Evolutionary conservation across 2,329 filamentous ascomycete genomes (phyloP).

Genomic region (Penicillium sp.): DNA sequence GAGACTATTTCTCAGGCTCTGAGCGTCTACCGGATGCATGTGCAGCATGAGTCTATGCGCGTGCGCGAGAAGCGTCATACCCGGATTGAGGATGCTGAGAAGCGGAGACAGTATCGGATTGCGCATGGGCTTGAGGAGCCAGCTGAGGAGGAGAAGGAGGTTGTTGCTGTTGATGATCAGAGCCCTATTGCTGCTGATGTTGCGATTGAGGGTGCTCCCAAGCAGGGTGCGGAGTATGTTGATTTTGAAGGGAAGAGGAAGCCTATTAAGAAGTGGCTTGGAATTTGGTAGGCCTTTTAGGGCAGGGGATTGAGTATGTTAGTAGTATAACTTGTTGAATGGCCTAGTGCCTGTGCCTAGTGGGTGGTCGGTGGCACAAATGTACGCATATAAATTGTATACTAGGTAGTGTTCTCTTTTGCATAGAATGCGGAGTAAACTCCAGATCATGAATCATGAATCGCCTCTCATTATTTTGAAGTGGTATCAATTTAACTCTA

Average conservation of each 20-base stretch:
- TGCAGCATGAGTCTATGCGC: slow-evolving; percentile 67
- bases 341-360: background rate
- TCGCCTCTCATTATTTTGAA: slow-evolving; percentile 21
- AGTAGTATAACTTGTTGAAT: background rate
- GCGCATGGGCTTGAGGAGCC: slow-evolving; percentile 74
- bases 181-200: slow-evolving; percentile 42
- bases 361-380: background rate
- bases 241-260: slow-evolving; percentile 47
- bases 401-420: background rate
- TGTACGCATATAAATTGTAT: background rate
- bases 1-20: slow-evolving; percentile 64
- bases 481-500: slow-evolving; percentile 12
- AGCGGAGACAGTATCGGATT: slow-evolving; percentile 80
- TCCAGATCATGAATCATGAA: slow-evolving; percentile 12
- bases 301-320: background rate
- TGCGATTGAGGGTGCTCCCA: slow-evolving; percentile 31
- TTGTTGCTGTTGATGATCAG: slow-evolving; percentile 36
- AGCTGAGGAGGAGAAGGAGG: slow-evolving; percentile 33
- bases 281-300: slow-evolving; percentile 66
- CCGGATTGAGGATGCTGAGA: slow-evolving; percentile 81
- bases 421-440: background rate
- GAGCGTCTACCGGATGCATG: slow-evolving; percentile 74
- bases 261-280: slow-evolving; percentile 76
- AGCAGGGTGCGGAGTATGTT: slow-evolving; percentile 33
- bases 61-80: slow-evolving; percentile 71